Evolutionary conservation across 2,329 filamentous ascomycete species (phyloP).

Genomic region (Aspergillus hiratsukae): DNA sequence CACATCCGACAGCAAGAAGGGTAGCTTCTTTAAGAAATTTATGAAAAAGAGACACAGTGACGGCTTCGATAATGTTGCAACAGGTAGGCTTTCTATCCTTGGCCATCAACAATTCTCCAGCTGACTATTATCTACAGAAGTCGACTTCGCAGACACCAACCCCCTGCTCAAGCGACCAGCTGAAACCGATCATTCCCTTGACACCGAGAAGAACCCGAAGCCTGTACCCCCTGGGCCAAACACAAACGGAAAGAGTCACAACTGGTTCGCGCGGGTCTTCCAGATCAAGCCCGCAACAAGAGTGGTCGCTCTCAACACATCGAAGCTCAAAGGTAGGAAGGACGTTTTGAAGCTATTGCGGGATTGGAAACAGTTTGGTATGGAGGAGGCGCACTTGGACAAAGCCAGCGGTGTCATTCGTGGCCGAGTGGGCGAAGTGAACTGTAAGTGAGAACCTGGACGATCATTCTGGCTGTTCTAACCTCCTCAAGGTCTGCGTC

Average conservation of each 20-base stretch:
- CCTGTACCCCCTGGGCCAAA: constrained; percentile 12
- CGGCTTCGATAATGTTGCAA: constrained; percentile 21
- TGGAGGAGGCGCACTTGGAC: constrained; percentile 72
- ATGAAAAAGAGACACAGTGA: constrained; percentile 46
- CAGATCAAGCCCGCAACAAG: constrained; percentile 78
- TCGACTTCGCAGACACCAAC: neutral
- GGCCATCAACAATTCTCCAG: neutral
- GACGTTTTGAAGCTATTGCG: constrained; percentile 71
- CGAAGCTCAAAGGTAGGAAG: constrained; percentile 68
- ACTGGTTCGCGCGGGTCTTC: constrained; percentile 86
- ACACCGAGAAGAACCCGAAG: constrained; percentile 13
- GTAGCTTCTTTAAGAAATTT: constrained; percentile 51
- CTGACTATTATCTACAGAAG: constrained; percentile 7
- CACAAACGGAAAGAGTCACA: constrained; percentile 52
- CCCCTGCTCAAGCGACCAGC: constrained; percentile 11
- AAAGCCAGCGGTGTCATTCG: constrained; percentile 75
- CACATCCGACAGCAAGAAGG: constrained; percentile 30
- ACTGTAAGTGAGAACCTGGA: constrained; percentile 59
- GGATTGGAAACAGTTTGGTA: constrained; percentile 78
- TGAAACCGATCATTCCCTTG: constrained; percentile 15
- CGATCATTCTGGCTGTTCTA: constrained; percentile 4
- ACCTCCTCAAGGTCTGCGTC: constrained; percentile 59
- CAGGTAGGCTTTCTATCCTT: constrained; percentile 32
- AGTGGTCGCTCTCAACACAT: constrained; percentile 69
- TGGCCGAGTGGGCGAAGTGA: constrained; percentile 68